These are phyloP conservation scores for Galerina sulciceps DNA, from an alignment of 768 basidiomycete species.

Conservation along the genomic window DNA sequence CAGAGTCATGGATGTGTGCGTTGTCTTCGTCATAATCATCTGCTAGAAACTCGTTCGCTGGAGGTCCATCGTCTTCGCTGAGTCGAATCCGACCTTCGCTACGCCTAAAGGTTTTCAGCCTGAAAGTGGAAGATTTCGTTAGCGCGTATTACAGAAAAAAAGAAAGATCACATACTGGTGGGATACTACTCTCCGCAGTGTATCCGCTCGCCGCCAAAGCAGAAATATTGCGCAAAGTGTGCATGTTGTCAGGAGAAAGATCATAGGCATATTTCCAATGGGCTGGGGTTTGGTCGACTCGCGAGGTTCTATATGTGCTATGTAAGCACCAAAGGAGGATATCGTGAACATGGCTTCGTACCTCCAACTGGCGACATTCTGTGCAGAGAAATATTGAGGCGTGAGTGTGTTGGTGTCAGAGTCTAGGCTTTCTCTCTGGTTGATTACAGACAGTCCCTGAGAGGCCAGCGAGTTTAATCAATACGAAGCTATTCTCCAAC, in stretches of 20 bases:
- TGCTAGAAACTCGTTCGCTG: constrained; percentile 67
- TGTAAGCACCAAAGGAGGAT: not conserved
- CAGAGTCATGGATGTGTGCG: constrained; percentile 28
- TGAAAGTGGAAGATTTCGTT: constrained; percentile 25
- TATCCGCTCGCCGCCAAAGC: constrained; percentile 64
- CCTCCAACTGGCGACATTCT: constrained; percentile 25
- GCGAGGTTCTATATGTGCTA: constrained; percentile 52
- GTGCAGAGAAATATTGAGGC: not conserved
- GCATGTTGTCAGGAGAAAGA: constrained; percentile 62
- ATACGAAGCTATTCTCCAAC: too few relatives aligned
- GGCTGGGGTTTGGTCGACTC: constrained; percentile 66
- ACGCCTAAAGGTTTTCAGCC: constrained; percentile 59
- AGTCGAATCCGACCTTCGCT: constrained; percentile 66
- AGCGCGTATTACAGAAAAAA: not conserved
- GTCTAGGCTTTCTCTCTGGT: too few relatives aligned
- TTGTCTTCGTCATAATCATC: constrained; percentile 62
- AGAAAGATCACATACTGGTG: constrained; percentile 51
- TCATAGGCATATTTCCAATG: constrained; percentile 55
- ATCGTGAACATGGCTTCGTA: not conserved
- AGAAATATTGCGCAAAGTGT: constrained; percentile 61
- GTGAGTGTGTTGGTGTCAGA: not conserved
- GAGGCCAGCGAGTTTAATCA: too few relatives aligned
- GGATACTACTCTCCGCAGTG: constrained; percentile 60
- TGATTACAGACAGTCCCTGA: too few relatives aligned
- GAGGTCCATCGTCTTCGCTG: constrained; percentile 72